Evolutionary conservation across 1,284 basidiomycete genomes (phyloP), one percentile per base, ranked within the genome.

Genomic region (Cystobasidiaceae sp.): DNA sequence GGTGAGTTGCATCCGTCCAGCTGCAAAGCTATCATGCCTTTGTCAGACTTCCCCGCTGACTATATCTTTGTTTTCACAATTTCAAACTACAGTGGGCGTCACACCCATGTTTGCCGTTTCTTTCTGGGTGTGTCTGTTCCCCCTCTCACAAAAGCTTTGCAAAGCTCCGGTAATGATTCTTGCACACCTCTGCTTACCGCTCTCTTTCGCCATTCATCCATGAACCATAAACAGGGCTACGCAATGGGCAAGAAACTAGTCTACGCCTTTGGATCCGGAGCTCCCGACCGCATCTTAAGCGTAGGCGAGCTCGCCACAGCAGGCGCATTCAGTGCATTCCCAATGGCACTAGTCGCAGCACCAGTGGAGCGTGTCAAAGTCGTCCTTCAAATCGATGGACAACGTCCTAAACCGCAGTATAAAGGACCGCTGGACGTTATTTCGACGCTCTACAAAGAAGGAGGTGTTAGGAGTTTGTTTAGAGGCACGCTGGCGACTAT

Each of bases 301-400:
- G 85, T 85, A 32, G 75, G 80, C 41, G 94, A 99, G 78, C 85
- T 97, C 33, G 94, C 93, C 0, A 79, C 86, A 41, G 96, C 96
- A 37, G 94, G 94, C 59, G 97, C 93, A 81, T 82, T 99, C 73
- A 93, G 90, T 41, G 94, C 96, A 4, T 81, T 97, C 64, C 96
- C 96, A 19, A 87, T 92, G 7, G 96, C 93, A 0, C 79, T 96
- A 19, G 82, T 97, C 34, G 93, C 93, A 32, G 93, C 90, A 7
- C 96, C 96, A 1, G 92, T 97, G 3, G 96, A 99, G 78, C 85
- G 96, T 63, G 92, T 97, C 68, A 99, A 99, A 79, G 96, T 99
- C 13, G 80, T 99, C 46, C 80, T 98, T 43, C 93, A 97, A 87
- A 85, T 94, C 9, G 90, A 94, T 82, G 92, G 92, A 5, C 91